phyloP scores from a whole-genome alignment of 2,329 filamentous ascomycete genomes.

The Epichloe coenophiala region DNA sequence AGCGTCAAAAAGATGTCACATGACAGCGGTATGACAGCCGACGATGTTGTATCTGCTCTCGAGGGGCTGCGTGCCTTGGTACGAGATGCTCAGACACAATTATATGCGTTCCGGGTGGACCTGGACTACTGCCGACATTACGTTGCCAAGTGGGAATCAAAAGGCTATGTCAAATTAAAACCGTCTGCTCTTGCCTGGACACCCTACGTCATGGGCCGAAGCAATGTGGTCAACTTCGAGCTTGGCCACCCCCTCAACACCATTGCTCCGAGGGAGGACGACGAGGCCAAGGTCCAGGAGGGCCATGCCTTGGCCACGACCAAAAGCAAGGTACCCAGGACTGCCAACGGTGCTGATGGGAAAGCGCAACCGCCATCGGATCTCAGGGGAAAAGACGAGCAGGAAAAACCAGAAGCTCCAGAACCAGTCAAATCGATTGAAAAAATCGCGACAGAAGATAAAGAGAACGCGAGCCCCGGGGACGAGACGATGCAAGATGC shows the following conservation, averaged over 20 bases:
- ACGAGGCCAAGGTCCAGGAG: slow-evolving; percentile 32
- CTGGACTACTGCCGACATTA: slow-evolving; percentile 76
- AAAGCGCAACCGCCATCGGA: slow-evolving; percentile 5
- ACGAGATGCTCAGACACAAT: slow-evolving; percentile 73
- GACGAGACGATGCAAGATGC: slow-evolving; percentile 16
- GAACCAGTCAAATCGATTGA: slow-evolving; percentile 19
- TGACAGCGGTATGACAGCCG: slow-evolving; percentile 85
- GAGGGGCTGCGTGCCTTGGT: slow-evolving; percentile 84
- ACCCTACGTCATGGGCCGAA: slow-evolving; percentile 89
- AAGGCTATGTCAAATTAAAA: slow-evolving; percentile 76
- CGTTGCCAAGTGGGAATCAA: slow-evolving; percentile 76
- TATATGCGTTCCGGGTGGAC: slow-evolving; percentile 83
- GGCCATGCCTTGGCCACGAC: slow-evolving; percentile 6
- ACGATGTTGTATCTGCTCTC: slow-evolving; percentile 88
- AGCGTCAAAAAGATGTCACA: slow-evolving; percentile 63
- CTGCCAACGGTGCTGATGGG: slow-evolving; percentile 6
- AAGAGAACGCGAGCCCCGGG: slow-evolving; percentile 16
- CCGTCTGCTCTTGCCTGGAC: slow-evolving; percentile 80
- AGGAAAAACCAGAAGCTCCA: slow-evolving; percentile 7
- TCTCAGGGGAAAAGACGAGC: neutral
- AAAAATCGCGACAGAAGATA: slow-evolving; percentile 16
- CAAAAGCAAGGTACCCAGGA: neutral
- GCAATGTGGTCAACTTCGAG: slow-evolving; percentile 70
- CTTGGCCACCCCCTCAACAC: slow-evolving; percentile 68
- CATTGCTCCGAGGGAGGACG: slow-evolving; percentile 75